Conservation (phyloP, 331 rosid genomes). For the Ulmus americana region DNA sequence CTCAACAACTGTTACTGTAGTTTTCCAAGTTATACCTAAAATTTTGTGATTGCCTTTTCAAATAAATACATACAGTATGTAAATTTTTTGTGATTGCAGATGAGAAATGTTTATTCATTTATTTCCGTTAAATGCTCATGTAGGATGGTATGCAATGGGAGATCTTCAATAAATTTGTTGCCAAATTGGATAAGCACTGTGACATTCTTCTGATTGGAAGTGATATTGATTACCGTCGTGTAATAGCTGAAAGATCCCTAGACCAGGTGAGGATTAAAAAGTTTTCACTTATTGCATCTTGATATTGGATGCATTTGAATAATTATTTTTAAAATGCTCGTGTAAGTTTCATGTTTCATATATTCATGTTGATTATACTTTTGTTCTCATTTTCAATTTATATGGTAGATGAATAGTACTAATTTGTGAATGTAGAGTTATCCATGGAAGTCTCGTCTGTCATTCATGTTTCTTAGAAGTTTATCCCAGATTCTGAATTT, state of each 20-base stretch:
- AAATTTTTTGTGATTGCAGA: neutral
- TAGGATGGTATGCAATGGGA: constrained; percentile 91
- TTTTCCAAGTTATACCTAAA: neutral
- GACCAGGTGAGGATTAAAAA: constrained; percentile 45
- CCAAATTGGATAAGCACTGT: constrained; percentile 69
- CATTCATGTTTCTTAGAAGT: neutral
- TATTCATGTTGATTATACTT: neutral
- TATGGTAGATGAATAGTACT: neutral
- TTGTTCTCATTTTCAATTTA: neutral
- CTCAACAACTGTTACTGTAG: neutral
- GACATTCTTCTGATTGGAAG: constrained; percentile 66
- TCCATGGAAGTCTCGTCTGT: neutral
- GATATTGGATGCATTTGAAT: neutral
- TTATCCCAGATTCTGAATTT: neutral
- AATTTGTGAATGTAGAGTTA: neutral
- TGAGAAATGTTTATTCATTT: neutral
- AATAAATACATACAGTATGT: neutral
- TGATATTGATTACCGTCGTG: constrained; percentile 88
- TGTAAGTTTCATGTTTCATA: neutral
- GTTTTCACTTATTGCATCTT: constrained; percentile 8
- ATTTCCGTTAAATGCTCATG: constrained; percentile 10
- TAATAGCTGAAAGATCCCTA: constrained; percentile 57
- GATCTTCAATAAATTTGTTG: constrained; percentile 59
- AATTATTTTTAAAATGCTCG: neutral
- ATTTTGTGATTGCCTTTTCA: neutral